Conservation (phyloP, 305 asterid species). For the Solanum hybrid region DNA sequence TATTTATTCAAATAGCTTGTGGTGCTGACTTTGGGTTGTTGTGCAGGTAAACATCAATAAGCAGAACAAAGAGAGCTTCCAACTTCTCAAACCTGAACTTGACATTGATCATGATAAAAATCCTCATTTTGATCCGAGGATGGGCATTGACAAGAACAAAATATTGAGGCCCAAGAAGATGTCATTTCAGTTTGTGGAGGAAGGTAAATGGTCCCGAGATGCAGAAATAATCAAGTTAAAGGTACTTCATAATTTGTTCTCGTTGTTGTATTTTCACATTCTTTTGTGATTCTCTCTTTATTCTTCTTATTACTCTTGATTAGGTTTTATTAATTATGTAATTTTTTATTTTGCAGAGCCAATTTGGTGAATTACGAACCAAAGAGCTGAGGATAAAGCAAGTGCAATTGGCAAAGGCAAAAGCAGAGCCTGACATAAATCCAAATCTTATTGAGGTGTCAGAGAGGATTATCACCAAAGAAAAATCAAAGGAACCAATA, state of each 20-base stretch:
- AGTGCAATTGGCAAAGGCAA: slow-evolving; percentile 87
- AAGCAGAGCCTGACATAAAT: slow-evolving; percentile 82
- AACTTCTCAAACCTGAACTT: slow-evolving; percentile 88
- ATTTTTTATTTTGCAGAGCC: slow-evolving; percentile 23
- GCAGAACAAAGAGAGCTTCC: slow-evolving; percentile 90
- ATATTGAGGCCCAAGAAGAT: slow-evolving; percentile 80
- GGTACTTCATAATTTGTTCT: slow-evolving; percentile 24
- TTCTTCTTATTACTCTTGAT: neutral
- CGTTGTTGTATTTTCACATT: neutral
- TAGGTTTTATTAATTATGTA: neutral
- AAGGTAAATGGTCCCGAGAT: slow-evolving; percentile 93
- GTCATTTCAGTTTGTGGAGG: slow-evolving; percentile 88
- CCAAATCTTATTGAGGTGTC: slow-evolving; percentile 90
- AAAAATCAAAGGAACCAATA: slow-evolving; percentile 69
- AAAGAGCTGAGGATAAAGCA: slow-evolving; percentile 88
- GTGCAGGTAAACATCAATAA: slow-evolving; percentile 83
- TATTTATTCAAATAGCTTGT: neutral
- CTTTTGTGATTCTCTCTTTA: neutral
- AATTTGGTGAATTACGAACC: slow-evolving; percentile 91
- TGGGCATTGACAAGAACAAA: slow-evolving; percentile 82
- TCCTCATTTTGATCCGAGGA: slow-evolving; percentile 72
- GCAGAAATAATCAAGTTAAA: slow-evolving; percentile 72
- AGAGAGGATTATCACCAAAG: slow-evolving; percentile 69
- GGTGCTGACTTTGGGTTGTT: neutral
- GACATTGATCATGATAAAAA: slow-evolving; percentile 79